A percentile compares a stretch with the other conserved stretches of the same genome.
Evolutionary conservation across 345 rosid genomes (phyloP).

Genomic region (Hypericum perforatum): DNA sequence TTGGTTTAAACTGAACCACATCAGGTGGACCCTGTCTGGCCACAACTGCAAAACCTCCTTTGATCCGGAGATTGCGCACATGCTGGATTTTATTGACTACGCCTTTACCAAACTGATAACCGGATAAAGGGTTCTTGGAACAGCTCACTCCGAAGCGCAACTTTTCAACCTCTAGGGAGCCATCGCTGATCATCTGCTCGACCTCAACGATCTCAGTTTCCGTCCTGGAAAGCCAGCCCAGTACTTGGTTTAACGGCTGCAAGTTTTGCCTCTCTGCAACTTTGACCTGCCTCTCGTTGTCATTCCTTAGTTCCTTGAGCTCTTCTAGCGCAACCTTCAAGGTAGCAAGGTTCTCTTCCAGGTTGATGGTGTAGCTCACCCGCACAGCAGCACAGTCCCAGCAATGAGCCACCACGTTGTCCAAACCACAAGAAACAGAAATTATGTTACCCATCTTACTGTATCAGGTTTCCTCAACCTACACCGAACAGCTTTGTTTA

Average conservation of each 20-base stretch:
- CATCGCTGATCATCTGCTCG: background rate
- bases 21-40: too few species aligned
- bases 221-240: slow-evolving; percentile 8
- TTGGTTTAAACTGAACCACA: too few species aligned
- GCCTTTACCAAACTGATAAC: background rate
- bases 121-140: background rate
- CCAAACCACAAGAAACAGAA: too few species aligned
- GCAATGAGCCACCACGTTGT: too few species aligned
- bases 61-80: background rate
- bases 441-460: too few species aligned
- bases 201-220: background rate
- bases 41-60: too few species aligned
- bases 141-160: slow-evolving; percentile 1
- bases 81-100: background rate
- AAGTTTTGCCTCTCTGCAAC: background rate
- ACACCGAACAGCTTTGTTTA: too few species aligned
- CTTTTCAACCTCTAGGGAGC: background rate
- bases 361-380: too few species aligned
- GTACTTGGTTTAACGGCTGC: background rate
- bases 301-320: background rate
- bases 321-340: background rate
- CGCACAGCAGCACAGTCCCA: too few species aligned
- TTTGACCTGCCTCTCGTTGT: background rate
- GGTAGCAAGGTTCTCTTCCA: background rate
- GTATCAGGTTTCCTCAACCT: too few species aligned